Conservation (phyloP, 108 stramenopile species). For the Skeletonema grethae region DNA sequence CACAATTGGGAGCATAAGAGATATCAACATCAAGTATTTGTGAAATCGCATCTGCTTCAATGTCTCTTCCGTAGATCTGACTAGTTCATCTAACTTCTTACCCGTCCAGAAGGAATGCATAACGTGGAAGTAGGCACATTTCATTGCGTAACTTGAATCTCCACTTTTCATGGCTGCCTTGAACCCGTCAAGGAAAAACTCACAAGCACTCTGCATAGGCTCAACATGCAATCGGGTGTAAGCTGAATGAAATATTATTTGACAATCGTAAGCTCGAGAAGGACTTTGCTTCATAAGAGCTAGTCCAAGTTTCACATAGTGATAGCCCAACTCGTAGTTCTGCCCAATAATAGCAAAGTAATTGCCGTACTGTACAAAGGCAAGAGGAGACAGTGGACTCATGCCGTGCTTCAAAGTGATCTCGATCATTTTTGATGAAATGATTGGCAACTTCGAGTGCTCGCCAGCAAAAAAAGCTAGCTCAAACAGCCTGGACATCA, state of each 20-base stretch:
- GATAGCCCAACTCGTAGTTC: constrained; percentile 2
- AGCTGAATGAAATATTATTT: too few relatives aligned
- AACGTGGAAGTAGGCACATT: neutral
- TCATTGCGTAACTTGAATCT: neutral
- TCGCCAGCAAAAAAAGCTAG: neutral
- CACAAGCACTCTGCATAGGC: constrained; percentile 10
- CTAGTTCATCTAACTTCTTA: neutral
- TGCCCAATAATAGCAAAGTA: neutral
- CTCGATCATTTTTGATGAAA: constrained; percentile 16
- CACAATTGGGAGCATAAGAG: neutral
- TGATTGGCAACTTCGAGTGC: neutral
- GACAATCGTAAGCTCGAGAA: neutral
- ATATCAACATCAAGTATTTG: neutral
- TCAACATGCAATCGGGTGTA: neutral
- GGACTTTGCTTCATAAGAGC: too few relatives aligned
- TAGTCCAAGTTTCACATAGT: too few relatives aligned
- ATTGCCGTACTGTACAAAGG: constrained; percentile 14
- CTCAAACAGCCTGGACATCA: neutral
- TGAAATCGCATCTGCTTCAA: neutral
- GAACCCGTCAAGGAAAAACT: constrained; percentile 1
- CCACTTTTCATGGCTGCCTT: constrained; percentile 10
- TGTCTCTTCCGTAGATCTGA: neutral
- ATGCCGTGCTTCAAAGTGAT: too few relatives aligned
- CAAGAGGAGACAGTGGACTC: constrained; percentile 5
- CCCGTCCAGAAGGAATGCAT: constrained; percentile 4